Evolutionary conservation across 176 grass and related monocot genomes (phyloP).

Genomic region (Oryza glumipatula): DNA sequence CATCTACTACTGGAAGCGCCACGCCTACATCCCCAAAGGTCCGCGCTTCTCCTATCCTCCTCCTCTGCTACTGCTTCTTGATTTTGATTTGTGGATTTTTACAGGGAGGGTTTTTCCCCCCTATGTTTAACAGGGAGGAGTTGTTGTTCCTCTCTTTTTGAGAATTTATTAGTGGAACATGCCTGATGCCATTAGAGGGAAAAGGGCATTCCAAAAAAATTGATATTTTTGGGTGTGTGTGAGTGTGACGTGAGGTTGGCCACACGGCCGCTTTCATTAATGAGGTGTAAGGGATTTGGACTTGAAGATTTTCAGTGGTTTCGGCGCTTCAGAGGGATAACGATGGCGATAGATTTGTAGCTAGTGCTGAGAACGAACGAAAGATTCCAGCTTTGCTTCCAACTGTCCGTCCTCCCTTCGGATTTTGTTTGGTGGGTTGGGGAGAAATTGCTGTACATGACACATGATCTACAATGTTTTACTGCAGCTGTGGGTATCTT

Average conservation of each 20-base stretch:
- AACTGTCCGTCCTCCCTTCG: background rate
- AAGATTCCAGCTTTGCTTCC: background rate
- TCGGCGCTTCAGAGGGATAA: background rate
- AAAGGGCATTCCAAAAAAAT: background rate
- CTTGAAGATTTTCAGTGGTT: background rate
- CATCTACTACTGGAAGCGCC: conserved; percentile 94
- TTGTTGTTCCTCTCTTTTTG: background rate
- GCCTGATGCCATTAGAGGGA: background rate
- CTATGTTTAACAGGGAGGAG: background rate
- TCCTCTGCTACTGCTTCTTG: background rate
- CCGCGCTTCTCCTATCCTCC: background rate
- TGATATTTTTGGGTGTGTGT: background rate
- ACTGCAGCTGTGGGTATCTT: background rate
- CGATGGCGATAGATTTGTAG: background rate
- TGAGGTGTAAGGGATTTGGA: conserved; percentile 14
- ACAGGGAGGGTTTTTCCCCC: background rate
- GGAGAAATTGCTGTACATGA: background rate
- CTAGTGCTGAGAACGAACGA: background rate
- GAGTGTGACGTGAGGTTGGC: background rate
- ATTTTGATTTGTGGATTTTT: background rate
- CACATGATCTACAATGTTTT: background rate
- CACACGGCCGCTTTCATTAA: background rate
- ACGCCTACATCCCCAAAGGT: conserved; percentile 96
- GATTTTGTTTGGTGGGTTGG: background rate
- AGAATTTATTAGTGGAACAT: background rate